Evolutionary conservation across 2,329 filamentous ascomycete genomes (phyloP).

Genomic region (Leptodontidium sp.): DNA sequence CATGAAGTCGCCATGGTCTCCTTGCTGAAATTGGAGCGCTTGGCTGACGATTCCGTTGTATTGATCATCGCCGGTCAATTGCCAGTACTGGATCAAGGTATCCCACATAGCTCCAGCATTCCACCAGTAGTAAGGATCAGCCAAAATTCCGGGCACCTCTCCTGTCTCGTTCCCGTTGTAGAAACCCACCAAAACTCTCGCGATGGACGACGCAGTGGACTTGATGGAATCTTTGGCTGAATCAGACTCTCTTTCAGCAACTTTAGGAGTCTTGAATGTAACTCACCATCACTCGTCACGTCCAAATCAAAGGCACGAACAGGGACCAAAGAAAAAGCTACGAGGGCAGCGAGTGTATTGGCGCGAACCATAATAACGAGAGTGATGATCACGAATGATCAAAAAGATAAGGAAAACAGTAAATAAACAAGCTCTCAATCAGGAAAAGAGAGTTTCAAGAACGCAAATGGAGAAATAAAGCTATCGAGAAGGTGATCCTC

Average conservation of each 20-base stretch:
- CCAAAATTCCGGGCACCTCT: slow-evolving; percentile 31
- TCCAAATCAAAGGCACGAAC: slow-evolving; percentile 31
- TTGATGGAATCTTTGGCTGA: slow-evolving; percentile 38
- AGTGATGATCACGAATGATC: slow-evolving; percentile 12
- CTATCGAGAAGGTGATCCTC: not conserved
- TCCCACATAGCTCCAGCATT: slow-evolving; percentile 75
- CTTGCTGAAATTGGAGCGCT: slow-evolving; percentile 66
- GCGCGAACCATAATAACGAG: slow-evolving; percentile 33
- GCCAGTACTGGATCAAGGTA: slow-evolving; percentile 73
- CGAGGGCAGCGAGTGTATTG: slow-evolving; percentile 32
- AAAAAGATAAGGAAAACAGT: not conserved
- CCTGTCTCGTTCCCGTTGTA: slow-evolving; percentile 38
- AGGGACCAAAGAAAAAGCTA: slow-evolving; percentile 29
- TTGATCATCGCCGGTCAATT: slow-evolving; percentile 64
- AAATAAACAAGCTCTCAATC: not conserved
- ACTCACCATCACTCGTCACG: slow-evolving; percentile 29
- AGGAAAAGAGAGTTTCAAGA: not conserved
- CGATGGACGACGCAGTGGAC: slow-evolving; percentile 34
- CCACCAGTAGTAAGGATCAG: slow-evolving; percentile 63
- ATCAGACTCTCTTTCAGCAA: not conserved
- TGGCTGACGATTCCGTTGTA: slow-evolving; percentile 67
- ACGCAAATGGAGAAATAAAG: not conserved
- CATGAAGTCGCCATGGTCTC: slow-evolving; percentile 66
- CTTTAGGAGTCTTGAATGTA: not conserved
- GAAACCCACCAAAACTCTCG: slow-evolving; percentile 30